Evolutionary conservation across 306 rosid genomes (phyloP).

Genomic region (Amphicarpaea edgeworthii): DNA sequence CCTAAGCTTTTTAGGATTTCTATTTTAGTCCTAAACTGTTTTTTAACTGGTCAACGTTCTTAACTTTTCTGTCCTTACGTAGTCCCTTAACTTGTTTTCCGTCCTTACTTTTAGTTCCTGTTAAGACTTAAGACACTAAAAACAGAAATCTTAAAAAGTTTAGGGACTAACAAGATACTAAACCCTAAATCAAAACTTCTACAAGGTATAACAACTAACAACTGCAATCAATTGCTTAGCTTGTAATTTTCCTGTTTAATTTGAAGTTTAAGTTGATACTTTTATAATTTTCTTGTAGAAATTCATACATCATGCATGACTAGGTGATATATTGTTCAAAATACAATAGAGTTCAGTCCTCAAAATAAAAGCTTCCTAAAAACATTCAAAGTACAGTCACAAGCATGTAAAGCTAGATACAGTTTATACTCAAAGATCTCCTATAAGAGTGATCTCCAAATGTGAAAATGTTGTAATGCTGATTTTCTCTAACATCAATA

Average conservation of each 20-base stretch:
- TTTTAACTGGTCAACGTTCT: too few relatives aligned
- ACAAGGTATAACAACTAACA: constrained; percentile 7
- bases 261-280: background rate
- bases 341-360: constrained; percentile 6
- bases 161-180: too few relatives aligned
- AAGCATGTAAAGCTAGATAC: background rate
- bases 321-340: background rate
- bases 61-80: too few relatives aligned
- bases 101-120: too few relatives aligned
- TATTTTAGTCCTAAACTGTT: too few relatives aligned
- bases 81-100: too few relatives aligned
- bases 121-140: too few relatives aligned
- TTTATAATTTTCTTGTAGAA: background rate
- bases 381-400: background rate
- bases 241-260: background rate
- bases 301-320: background rate
- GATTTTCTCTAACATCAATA: background rate
- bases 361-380: constrained; percentile 15
- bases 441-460: background rate
- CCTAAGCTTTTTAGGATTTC: too few relatives aligned
- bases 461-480: background rate
- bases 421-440: background rate
- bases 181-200: background rate
- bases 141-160: too few relatives aligned
- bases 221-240: background rate